Conservation (phyloP, 106 monocot genomes). For the Vanilla planifolia region DNA sequence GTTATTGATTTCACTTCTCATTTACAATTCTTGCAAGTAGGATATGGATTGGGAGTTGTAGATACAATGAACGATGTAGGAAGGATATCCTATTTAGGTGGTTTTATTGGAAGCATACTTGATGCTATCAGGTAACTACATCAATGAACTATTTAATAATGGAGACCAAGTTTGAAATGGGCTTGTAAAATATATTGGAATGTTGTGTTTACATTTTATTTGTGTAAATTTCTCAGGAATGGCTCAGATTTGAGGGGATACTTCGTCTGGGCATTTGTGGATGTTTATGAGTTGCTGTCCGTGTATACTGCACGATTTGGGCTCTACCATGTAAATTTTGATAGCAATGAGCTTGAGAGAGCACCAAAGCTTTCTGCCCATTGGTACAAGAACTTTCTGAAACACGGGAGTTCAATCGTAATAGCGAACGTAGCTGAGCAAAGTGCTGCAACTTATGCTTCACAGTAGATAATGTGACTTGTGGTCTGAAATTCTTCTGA, state of each 20-base stretch:
- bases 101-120: slow-evolving; percentile 3
- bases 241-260: slow-evolving; percentile 62
- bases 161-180: too few relatives aligned
- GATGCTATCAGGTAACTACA: slow-evolving; percentile 11
- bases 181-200: too few relatives aligned
- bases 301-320: slow-evolving; percentile 34
- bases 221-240: too few relatives aligned
- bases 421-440: not conserved
- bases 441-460: not conserved
- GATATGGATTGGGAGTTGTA: not conserved
- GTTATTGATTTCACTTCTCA: too few relatives aligned
- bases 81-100: slow-evolving; percentile 7
- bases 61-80: not conserved
- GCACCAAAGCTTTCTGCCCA: slow-evolving; percentile 52
- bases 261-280: slow-evolving; percentile 78
- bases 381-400: slow-evolving; percentile 59
- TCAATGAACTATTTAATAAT: too few relatives aligned
- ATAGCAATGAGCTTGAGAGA: slow-evolving; percentile 20
- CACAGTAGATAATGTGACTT: too few relatives aligned
- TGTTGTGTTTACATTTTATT: too few relatives aligned
- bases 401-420: not conserved
- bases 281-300: slow-evolving; percentile 47
- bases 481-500: too few relatives aligned
- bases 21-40: not conserved
- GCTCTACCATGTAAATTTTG: slow-evolving; percentile 58